Evolutionary conservation across 2,329 filamentous ascomycete genomes (phyloP), one percentile per base, ranked within the genome.

Genomic region (Colletotrichum siamense): DNA sequence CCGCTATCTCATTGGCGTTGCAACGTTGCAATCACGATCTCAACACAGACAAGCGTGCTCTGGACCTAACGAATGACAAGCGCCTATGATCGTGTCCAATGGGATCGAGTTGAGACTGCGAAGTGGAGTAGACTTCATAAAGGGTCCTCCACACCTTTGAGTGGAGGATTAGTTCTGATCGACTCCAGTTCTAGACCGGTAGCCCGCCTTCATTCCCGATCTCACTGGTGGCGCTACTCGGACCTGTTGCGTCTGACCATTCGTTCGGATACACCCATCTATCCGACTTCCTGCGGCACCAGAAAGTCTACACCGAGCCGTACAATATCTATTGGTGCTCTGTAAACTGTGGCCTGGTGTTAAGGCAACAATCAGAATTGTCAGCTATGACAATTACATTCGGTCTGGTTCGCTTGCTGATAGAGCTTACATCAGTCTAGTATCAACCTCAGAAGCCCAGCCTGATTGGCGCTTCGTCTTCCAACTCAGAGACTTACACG

Each of bases 1-100:
- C 71, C 71, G 71, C 71, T 39, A 18, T 71, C 49, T 75, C 36
- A 75, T 75, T 77, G 71, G 65, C 59, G 61, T 24, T 71, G 71
- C 71, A 77, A 77, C 74, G 74, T 77, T 77, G 74, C 74, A 75
- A 71, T 77, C 71, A 55, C 30, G 26, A 71, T 66, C 71, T 70
- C n/a, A 24, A 70, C 65, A 34, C 24, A 44, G 52, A 55, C 62
- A 73, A 73, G 73, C 55, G 62, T 68, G 55, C 30, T 24, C 61
- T 26, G 44, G 6, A 13, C n/a, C 39, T 28, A 55, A 57, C 73
- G 63, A 73, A 73, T 76, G 30, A 36, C 26, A 69, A 55, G 44
- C 55, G 57, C 70, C 57, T 59, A 59, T 59, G 34, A n/a, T 49
- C 57, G 63, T 70, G 18, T 34, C 73, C 63, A 73, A 64, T 73